Base-by-base conservation (phyloP, 306 rosid species). In the Cucurbita pepo region DNA sequence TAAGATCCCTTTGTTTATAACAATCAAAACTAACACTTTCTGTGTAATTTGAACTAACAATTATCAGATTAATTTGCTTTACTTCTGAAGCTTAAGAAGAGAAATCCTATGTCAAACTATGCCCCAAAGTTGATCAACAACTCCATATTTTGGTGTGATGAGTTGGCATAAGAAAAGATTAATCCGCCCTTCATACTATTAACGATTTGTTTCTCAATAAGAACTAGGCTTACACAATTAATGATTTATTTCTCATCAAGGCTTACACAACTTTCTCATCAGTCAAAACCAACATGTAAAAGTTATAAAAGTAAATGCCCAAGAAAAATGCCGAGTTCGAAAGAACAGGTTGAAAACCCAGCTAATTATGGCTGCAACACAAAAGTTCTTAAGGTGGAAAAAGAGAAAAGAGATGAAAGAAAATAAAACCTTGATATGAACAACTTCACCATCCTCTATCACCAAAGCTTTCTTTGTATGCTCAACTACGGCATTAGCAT, bases 391-490 rank as follows among this genome's bases (percentile, higher is more conserved):
- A 7, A 57, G 50, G 54, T 2, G 15, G 14, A 51, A 38, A 48
- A 10, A 51, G 44, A 38, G 30, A 66, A 45, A 72, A 14, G 25
- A 55, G 19, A 66, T 67, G 57, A 43, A 43, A 44, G 69, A 77
- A 57, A 54, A 61, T 34, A 74, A 78, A 80, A 94, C 98, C 98
- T 89, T 94, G 54, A 94, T 85, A 86, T 94, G 98, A 71, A 94
- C 95, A 25, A 94, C 95, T 90, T 94, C 98, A 72, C 88, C 95
- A 82, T 94, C 98, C 87, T 90, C 96, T 73, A 94, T 94, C 77
- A 87, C 97, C 80, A 94, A 83, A 74, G 89, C 97, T 82, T 87
- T 94, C 81, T 86, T 91, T 47, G 98, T 94, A 70, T 94, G 97
- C 82, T 94, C 98, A 77, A 91, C 88, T 73, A 94, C 90, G 19